Base-by-base conservation (phyloP, 805 yeast genomes). In the Cephaloascus albidus region DNA sequence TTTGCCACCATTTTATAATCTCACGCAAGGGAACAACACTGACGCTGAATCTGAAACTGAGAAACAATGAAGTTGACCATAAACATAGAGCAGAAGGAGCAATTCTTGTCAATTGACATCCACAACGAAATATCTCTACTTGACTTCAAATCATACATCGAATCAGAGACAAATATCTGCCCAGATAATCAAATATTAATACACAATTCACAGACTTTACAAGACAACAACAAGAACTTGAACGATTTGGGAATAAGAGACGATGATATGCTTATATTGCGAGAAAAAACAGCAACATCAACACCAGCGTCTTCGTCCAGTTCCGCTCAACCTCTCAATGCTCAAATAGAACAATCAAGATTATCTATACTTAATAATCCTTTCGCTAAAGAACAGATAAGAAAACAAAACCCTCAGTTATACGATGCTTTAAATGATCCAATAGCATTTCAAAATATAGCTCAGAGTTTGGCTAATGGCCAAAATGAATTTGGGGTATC, bases 91-190 rank as follows among this genome's bases (percentile, higher is more conserved):
- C 53, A 59, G 15, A 59, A 66, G n/a, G 84, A 74, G 27, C 67
- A 61, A 27, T 61, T 78, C 10, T 55, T 71, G 39, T 57, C 61
- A 3, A 68, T 85, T 1, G 95, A 87, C 38, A 70, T 86, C 3
- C 72, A 85, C 3, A 73, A 63, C 1, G 82, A 80, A 12, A 70
- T 87, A 65, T 54, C 76, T 0, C 54, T 87, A 8, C 65, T 56
- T 12, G 96, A 88, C 54, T 70, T 89, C 46, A 69, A 74, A 43
- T 94, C 90, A 0, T 77, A 81, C 45, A 52, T 88, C 8, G 81
- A 80, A 43, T 76, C 81, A 1, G 95, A 86, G 51, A 71, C 87
- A 6, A 70, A 65, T 12, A 69, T 81, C 38, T 60, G 64, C 10
- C 59, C 70, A 3, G 49, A 53, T 0, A 49, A 59, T 14, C 84